These are phyloP conservation scores for Pelargonium hybrid DNA, from an alignment of 441 rosid species.

Conservation along the genomic window DNA sequence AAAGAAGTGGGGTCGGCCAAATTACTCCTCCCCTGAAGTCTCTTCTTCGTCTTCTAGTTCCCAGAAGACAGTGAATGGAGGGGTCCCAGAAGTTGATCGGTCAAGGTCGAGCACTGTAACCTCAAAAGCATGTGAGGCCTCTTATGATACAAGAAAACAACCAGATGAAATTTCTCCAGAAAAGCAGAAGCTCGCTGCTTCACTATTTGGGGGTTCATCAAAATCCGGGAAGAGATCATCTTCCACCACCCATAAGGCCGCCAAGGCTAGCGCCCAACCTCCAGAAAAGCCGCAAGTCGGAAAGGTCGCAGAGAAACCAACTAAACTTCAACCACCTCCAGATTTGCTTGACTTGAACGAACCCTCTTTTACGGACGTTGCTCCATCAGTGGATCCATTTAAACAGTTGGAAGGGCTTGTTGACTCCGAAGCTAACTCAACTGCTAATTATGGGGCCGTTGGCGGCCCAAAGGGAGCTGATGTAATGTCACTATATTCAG, in stretches of 20 bases:
- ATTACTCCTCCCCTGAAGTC: slow-evolving; percentile 39
- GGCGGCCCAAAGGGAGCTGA: slow-evolving; percentile 32
- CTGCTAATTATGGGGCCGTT: slow-evolving; percentile 18
- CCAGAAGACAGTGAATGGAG: slow-evolving; percentile 42
- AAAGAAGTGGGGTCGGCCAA: slow-evolving; percentile 84
- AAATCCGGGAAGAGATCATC: slow-evolving; percentile 52
- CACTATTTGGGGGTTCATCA: slow-evolving; percentile 76
- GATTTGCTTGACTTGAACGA: slow-evolving; percentile 89
- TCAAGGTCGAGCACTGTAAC: slow-evolving; percentile 21
- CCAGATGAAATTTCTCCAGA: slow-evolving; percentile 58
- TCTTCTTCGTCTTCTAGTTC: slow-evolving; percentile 36
- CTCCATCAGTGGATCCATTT: slow-evolving; percentile 58
- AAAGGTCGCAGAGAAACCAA: slow-evolving; percentile 28
- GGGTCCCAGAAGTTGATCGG: slow-evolving; percentile 31
- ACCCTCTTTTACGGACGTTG: slow-evolving; percentile 29
- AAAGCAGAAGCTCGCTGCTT: slow-evolving; percentile 96
- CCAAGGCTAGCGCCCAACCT: slow-evolving; percentile 35
- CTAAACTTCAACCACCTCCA: slow-evolving; percentile 53
- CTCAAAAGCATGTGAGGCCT: slow-evolving; percentile 39
- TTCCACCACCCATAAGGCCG: slow-evolving; percentile 43
- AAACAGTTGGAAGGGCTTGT: slow-evolving; percentile 77
- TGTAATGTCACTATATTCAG: slow-evolving; percentile 41
- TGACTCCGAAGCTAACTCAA: slow-evolving; percentile 36
- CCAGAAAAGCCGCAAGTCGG: slow-evolving; percentile 27
- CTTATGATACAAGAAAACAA: slow-evolving; percentile 51